Evolutionary conservation across 257 asterid genomes (phyloP).

Genomic region (Solanum pinnatisectum): DNA sequence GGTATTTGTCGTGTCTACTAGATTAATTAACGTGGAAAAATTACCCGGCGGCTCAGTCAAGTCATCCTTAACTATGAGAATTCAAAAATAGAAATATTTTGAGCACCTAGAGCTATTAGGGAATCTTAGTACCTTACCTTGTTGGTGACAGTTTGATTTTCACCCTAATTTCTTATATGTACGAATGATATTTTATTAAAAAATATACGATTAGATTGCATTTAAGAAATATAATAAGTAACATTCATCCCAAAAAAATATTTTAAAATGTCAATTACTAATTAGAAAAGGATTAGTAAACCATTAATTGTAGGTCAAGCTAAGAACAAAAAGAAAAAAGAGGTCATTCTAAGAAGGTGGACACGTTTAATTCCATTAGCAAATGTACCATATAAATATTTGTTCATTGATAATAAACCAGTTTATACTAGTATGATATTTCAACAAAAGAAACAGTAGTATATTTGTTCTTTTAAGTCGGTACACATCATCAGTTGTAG

Average conservation of each 20-base stretch:
- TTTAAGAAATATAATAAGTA: background rate
- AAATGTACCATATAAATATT: background rate
- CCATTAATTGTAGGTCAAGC: background rate
- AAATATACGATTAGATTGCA: background rate
- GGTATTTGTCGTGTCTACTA: background rate
- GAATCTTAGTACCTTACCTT: too few relatives aligned
- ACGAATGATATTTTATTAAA: background rate
- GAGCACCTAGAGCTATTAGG: too few relatives aligned
- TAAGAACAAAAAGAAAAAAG: background rate
- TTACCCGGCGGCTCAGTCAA: background rate
- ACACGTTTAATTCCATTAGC: background rate
- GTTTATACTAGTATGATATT: background rate
- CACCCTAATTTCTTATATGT: accelerated
- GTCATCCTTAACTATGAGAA: background rate
- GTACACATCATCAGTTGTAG: background rate
- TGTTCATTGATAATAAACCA: background rate
- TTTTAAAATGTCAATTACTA: background rate
- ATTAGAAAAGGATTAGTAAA: background rate
- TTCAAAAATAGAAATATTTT: background rate
- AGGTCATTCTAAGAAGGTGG: background rate
- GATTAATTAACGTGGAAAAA: background rate
- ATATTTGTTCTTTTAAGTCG: background rate
- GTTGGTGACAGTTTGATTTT: too few relatives aligned
- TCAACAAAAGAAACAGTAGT: background rate
- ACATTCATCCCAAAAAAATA: background rate